Conservation (phyloP, 345 rosid genomes). For the Melaleuca alternifolia region DNA sequence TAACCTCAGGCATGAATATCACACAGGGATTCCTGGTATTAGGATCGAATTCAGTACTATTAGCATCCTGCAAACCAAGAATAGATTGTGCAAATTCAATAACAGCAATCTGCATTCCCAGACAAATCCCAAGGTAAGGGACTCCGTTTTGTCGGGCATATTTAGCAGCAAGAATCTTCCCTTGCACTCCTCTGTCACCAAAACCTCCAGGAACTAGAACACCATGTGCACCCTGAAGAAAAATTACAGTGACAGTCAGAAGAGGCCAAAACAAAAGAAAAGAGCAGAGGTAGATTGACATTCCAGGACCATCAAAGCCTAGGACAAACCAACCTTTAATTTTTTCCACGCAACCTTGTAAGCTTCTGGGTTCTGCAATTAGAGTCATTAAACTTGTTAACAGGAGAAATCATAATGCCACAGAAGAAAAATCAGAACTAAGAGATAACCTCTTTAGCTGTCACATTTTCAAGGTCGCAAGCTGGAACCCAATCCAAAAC, state of each 20-base stretch:
- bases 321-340: constrained; percentile 47
- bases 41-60: constrained; percentile 88
- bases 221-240: constrained; percentile 81
- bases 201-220: constrained; percentile 97
- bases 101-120: constrained; percentile 98
- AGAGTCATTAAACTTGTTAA: constrained; percentile 7
- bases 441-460: constrained; percentile 44
- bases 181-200: constrained; percentile 91
- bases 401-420: not conserved
- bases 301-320: not conserved
- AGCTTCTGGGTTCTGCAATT: constrained; percentile 65
- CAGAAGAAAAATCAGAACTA: not conserved
- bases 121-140: constrained; percentile 91
- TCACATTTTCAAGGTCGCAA: constrained; percentile 61
- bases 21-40: constrained; percentile 69
- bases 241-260: not conserved
- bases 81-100: constrained; percentile 74
- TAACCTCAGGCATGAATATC: constrained; percentile 94
- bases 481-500: constrained; percentile 86
- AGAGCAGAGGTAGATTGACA: not conserved
- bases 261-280: not conserved
- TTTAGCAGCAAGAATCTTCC: constrained; percentile 85
- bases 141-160: constrained; percentile 80
- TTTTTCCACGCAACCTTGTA: constrained; percentile 68
- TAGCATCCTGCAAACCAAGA: constrained; percentile 73